Evolutionary conservation across 106 monocot genomes (phyloP).

Genomic region (Cymbidium sinense): DNA sequence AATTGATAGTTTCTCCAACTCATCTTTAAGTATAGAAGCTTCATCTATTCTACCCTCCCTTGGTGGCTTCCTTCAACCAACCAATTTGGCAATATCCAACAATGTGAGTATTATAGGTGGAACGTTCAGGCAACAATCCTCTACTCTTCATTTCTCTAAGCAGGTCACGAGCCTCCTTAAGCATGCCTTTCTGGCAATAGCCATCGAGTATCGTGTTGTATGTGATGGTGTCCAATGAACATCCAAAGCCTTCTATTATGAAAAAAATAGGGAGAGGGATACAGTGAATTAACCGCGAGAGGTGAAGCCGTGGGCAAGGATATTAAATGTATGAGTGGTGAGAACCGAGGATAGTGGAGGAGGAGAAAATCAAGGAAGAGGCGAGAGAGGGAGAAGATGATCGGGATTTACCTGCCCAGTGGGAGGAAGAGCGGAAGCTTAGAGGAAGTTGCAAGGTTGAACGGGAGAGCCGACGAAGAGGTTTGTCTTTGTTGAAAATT

Average conservation of each 20-base stretch:
- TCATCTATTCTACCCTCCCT: too few relatives aligned
- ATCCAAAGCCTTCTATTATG: constrained; percentile 42
- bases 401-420: too few relatives aligned
- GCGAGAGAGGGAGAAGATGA: constrained; percentile 30
- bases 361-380: constrained; percentile 22
- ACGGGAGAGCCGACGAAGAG: too few relatives aligned
- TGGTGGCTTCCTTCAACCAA: too few relatives aligned
- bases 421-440: too few relatives aligned
- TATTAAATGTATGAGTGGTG: constrained; percentile 56
- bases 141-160: constrained; percentile 57
- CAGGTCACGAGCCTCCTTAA: constrained; percentile 62
- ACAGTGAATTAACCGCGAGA: constrained; percentile 28
- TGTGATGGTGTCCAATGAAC: constrained; percentile 48
- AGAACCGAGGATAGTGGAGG: constrained; percentile 54
- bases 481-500: too few relatives aligned
- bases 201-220: too few relatives aligned
- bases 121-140: constrained; percentile 49
- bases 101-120: constrained; percentile 77
- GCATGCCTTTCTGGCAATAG: constrained; percentile 61
- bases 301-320: constrained; percentile 48
- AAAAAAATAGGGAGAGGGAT: constrained; percentile 33
- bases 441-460: too few relatives aligned
- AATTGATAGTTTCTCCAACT: constrained; percentile 51
- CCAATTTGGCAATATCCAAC: constrained; percentile 57
- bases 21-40: constrained; percentile 55